A percentile compares a stretch with the other conserved stretches of the same genome.
These are phyloP conservation scores for Lipomyces japonicus DNA, from an alignment of 805 yeast species.

Conservation along the genomic window DNA sequence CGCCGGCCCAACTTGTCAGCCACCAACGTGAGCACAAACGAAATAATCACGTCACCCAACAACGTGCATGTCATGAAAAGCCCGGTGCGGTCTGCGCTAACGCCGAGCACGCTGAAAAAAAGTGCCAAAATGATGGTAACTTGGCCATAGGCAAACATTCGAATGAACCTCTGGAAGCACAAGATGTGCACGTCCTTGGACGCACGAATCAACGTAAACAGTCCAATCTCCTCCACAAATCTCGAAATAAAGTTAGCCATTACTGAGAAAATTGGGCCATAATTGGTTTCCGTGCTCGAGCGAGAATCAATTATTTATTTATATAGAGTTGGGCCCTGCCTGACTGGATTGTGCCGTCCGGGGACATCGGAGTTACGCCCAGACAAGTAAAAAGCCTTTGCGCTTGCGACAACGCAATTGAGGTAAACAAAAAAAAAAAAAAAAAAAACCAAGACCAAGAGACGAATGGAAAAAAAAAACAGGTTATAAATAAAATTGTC, in stretches of 20 bases:
- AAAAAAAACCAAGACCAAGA: too few relatives aligned
- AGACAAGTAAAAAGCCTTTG: too few relatives aligned
- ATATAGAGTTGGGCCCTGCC: too few relatives aligned
- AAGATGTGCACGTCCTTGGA: conserved; percentile 29
- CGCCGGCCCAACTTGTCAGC: conserved; percentile 51
- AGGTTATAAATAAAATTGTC: too few relatives aligned
- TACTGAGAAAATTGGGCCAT: too few relatives aligned
- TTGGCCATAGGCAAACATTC: conserved; percentile 42
- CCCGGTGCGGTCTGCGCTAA: conserved; percentile 47
- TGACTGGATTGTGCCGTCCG: too few relatives aligned
- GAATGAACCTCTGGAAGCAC: conserved; percentile 35
- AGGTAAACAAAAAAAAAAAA: too few relatives aligned
- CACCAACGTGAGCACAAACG: conserved; percentile 45
- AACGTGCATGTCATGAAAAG: conserved; percentile 48
- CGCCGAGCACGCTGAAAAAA: conserved; percentile 44
- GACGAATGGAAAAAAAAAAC: too few relatives aligned
- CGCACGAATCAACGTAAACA: conserved; percentile 9
- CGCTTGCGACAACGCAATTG: too few relatives aligned
- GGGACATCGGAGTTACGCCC: too few relatives aligned
- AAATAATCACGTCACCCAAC: conserved; percentile 51
- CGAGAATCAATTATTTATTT: too few relatives aligned
- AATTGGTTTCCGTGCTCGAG: too few relatives aligned
- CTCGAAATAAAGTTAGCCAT: not conserved
- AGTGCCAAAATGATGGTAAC: conserved; percentile 43
- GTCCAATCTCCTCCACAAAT: conserved; percentile 16